A percentile compares a stretch with the other conserved stretches of the same genome.
Evolutionary conservation across 768 basidiomycete species (phyloP).

Genomic region (Auricularia sp.): DNA sequence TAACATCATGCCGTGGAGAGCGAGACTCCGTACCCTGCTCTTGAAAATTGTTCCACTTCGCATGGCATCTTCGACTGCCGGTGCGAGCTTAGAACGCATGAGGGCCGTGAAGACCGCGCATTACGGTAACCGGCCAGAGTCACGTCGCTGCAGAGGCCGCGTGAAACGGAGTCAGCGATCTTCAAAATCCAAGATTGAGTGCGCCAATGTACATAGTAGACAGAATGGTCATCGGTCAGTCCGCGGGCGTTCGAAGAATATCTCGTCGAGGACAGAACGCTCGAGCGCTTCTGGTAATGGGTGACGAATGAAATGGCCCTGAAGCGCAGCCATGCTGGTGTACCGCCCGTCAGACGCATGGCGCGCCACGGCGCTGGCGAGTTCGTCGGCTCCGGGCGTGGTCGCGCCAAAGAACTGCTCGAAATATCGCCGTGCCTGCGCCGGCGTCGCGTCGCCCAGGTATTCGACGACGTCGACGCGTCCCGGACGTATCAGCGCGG

Average conservation of each 20-base stretch:
- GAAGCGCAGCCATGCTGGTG: conserved; percentile 93
- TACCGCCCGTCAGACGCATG: conserved; percentile 44
- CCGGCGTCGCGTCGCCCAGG: conserved; percentile 78
- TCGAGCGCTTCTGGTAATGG: background rate
- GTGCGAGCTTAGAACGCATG: too few relatives aligned
- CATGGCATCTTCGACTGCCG: too few relatives aligned
- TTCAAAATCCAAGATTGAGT: too few relatives aligned
- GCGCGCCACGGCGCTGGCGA: conserved; percentile 45
- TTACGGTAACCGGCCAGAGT: too few relatives aligned
- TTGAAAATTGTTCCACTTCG: too few relatives aligned
- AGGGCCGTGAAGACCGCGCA: too few relatives aligned
- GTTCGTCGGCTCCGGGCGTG: conserved; percentile 36
- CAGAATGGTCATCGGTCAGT: too few relatives aligned
- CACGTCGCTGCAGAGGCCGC: too few relatives aligned
- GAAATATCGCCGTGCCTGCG: conserved; percentile 72
- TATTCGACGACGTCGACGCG: conserved; percentile 76
- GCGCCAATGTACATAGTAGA: too few relatives aligned
- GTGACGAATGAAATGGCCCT: conserved; percentile 82
- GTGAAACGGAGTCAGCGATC: too few relatives aligned
- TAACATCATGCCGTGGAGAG: too few relatives aligned
- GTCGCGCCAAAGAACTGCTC: conserved; percentile 63
- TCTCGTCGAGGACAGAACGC: background rate
- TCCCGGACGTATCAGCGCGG: conserved; percentile 91
- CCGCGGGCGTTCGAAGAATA: background rate
- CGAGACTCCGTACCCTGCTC: too few relatives aligned